Evolutionary conservation across 2,329 filamentous ascomycete species (phyloP).

Genomic region (Aurifilum marmelostoma): DNA sequence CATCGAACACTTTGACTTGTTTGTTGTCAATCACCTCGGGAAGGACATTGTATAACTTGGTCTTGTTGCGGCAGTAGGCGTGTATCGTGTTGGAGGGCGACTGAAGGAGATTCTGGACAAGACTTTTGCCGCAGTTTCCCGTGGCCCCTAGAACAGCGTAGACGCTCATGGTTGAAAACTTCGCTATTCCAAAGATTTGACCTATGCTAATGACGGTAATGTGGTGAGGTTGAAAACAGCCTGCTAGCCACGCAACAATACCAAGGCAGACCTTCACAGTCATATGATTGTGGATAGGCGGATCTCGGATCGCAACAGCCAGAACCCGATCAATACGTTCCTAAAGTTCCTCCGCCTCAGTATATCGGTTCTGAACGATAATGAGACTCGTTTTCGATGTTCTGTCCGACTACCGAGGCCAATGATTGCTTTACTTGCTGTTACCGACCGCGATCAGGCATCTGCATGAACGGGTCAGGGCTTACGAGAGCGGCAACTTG

Average conservation of each 20-base stretch:
- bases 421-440: background rate
- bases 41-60: conserved; percentile 42
- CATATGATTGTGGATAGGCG: background rate
- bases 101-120: conserved; percentile 45
- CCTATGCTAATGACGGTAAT: background rate
- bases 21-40: conserved; percentile 40
- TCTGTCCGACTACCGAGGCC: background rate
- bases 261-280: background rate
- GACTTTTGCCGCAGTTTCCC: conserved; percentile 47
- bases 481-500: background rate
- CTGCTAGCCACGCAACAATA: background rate
- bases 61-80: conserved; percentile 48
- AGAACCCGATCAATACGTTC: background rate
- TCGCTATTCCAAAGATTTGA: background rate
- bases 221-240: background rate
- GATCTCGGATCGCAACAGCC: background rate
- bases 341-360: background rate
- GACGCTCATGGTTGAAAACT: conserved; percentile 21
- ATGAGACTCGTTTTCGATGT: background rate
- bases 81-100: conserved; percentile 38
- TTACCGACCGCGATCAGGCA: background rate
- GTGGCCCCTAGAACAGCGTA: conserved; percentile 48
- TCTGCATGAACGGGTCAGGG: background rate
- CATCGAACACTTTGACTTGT: conserved; percentile 46
- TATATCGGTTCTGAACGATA: background rate